Evolutionary conservation across 148 eudicot species (phyloP).

Genomic region (Pouteria glomerata): DNA sequence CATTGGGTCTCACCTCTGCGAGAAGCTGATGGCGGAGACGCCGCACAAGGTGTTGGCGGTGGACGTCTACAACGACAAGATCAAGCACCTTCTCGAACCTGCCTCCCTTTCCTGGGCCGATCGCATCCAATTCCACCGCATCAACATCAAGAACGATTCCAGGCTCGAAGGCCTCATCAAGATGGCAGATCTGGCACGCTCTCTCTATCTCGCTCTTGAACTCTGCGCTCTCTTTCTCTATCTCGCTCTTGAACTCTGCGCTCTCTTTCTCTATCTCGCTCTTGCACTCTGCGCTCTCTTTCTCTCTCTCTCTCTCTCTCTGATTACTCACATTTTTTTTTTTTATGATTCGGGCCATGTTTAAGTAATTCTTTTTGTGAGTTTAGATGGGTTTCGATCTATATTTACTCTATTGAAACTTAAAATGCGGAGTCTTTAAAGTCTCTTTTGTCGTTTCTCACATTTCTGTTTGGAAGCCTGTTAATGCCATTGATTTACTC

Average conservation of each 20-base stretch:
- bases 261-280: background rate
- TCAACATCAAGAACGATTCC: constrained; percentile 90
- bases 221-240: background rate
- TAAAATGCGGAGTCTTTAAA: too few relatives aligned
- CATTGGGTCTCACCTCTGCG: constrained; percentile 95
- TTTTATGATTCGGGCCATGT: background rate
- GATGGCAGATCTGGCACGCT: constrained; percentile 81
- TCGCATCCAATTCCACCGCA: constrained; percentile 82
- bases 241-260: background rate
- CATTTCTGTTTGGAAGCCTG: background rate
- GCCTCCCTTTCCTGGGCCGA: constrained; percentile 47
- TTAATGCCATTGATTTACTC: background rate
- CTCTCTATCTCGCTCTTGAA: background rate
- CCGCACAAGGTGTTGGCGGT: constrained; percentile 86
- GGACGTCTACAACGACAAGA: constrained; percentile 92
- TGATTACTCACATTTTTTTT: background rate
- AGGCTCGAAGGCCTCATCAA: constrained; percentile 96
- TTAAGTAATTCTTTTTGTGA: background rate
- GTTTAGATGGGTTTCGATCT: background rate
- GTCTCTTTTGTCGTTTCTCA: background rate
- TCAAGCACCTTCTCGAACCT: constrained; percentile 86
- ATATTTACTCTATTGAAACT: background rate
- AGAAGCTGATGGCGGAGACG: constrained; percentile 84
- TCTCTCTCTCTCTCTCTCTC: background rate
- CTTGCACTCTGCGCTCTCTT: too few relatives aligned